Evolutionary conservation across 179 eudicot genomes (phyloP).

Genomic region (Vitellaria paradoxa): DNA sequence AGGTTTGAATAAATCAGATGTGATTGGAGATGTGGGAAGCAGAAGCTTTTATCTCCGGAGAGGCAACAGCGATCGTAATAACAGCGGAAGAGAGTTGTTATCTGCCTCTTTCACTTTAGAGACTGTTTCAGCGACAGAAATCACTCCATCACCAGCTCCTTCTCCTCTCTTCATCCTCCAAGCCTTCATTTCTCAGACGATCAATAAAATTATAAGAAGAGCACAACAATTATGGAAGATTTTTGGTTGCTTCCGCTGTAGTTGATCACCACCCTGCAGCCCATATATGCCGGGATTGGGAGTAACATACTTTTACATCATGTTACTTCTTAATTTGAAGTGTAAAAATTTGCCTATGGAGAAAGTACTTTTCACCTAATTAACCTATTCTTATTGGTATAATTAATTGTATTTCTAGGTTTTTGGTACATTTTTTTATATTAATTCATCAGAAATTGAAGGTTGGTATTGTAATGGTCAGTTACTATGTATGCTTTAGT

Average conservation of each 20-base stretch:
- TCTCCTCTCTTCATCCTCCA: conserved; percentile 19
- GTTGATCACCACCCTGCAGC: conserved; percentile 1
- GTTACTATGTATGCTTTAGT: no score
- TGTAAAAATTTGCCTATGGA: no score
- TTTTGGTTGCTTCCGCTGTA: conserved; percentile 38
- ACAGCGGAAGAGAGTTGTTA: conserved; percentile 2
- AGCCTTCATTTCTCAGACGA: conserved; percentile 19
- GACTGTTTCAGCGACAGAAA: background rate
- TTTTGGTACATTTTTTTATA: no score
- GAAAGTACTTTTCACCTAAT: no score
- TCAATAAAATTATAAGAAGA: conserved; percentile 33
- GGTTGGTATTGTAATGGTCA: no score
- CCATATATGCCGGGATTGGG: no score
- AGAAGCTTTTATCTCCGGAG: conserved; percentile 81
- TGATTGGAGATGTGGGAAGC: conserved; percentile 74
- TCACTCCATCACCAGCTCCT: conserved; percentile 4
- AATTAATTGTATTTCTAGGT: no score
- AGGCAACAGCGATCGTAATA: conserved; percentile 12
- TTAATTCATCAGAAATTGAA: no score
- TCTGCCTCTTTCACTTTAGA: conserved; percentile 17
- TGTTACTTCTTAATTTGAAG: no score
- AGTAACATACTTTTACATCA: no score
- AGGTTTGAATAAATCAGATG: conserved; percentile 63
- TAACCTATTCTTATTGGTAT: no score
- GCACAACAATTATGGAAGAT: conserved; percentile 41